phyloP scores from a whole-genome alignment of 768 basidiomycete genomes.

The Clathrus columnatus region DNA sequence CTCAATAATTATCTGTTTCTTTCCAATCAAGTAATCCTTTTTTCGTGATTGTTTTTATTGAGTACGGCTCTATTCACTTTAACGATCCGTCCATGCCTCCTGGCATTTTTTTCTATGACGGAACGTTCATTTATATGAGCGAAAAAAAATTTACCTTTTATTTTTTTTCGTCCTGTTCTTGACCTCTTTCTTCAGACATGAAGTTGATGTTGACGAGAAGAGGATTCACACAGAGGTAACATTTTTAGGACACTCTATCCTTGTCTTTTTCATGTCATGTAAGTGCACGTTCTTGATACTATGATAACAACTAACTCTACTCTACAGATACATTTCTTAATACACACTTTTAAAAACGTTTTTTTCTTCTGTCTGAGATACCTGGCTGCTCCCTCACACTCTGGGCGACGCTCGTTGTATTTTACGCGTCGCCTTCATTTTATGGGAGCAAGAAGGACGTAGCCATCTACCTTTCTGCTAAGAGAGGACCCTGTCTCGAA shows the following conservation, averaged over 20 bases:
- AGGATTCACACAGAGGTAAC: slow-evolving; percentile 48
- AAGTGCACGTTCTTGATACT: neutral
- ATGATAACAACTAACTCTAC: neutral
- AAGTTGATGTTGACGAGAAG: slow-evolving; percentile 25
- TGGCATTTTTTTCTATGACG: slow-evolving; percentile 47
- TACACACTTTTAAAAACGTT: slow-evolving; percentile 1
- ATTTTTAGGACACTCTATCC: slow-evolving; percentile 15
- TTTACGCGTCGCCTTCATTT: slow-evolving; percentile 91
- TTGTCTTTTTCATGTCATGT: neutral
- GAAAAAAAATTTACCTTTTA: slow-evolving; percentile 38
- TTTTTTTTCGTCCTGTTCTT: slow-evolving; percentile 34
- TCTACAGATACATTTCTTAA: neutral
- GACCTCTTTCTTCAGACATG: slow-evolving; percentile 20
- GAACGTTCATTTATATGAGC: slow-evolving; percentile 84
- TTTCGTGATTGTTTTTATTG: neutral
- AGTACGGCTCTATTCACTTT: slow-evolving; percentile 74
- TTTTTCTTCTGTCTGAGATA: neutral
- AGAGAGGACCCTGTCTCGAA: neutral
- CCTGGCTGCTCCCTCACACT: slow-evolving; percentile 81
- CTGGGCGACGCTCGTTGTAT: slow-evolving; percentile 66
- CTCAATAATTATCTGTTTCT: too few relatives aligned
- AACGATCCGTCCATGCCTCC: slow-evolving; percentile 42
- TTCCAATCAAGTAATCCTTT: too few relatives aligned
- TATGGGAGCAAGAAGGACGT: slow-evolving; percentile 72
- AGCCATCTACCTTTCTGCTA: neutral